Evolutionary conservation across 73 alveolate genomes (phyloP), one percentile per base, ranked within the genome.

Genomic region (Symbiodinium pilosum): DNA sequence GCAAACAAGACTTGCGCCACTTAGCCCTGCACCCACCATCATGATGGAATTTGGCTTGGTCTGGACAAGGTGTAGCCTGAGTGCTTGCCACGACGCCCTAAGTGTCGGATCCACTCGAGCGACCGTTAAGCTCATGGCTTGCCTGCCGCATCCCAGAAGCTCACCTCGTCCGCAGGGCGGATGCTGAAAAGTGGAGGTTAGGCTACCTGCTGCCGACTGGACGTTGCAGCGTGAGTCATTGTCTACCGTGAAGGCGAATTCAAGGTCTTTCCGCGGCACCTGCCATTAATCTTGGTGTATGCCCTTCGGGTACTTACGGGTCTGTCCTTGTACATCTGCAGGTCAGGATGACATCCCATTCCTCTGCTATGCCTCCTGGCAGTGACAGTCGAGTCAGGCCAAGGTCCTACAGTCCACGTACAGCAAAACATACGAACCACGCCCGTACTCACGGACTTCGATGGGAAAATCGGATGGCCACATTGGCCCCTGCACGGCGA

Each of bases 391-490:
- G n/a, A n/a, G n/a, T n/a, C n/a, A n/a, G n/a, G n/a, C n/a, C n/a
- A n/a, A n/a, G n/a, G n/a, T n/a, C n/a, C n/a, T n/a, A n/a, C n/a
- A n/a, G n/a, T n/a, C n/a, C n/a, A n/a, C n/a, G n/a, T n/a, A n/a
- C n/a, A n/a, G n/a, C n/a, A n/a, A n/a, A 30, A 54, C 73, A n/a
- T 64, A 41, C 41, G 56, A 21, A 32, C 59, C 47, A 3, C 34
- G 84, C 91, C 98, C 98, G 36, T 93, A 93, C 68, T 93, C 98
- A 36, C 98, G 98, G 9, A 93, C 93, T 77, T 93, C 98, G 26
- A 93, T 93, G 32, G 98, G 98, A 47, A 93, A 93, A 81, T 93
- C 98, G 6, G 98, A 75, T 4, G 98, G 98, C 98, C 98, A 93
- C 98, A 93, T 93, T 87, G 97, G 97, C 18, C 97, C 97, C 97